Base-by-base conservation (phyloP, 148 eudicot species). In the Camellia japonica region DNA sequence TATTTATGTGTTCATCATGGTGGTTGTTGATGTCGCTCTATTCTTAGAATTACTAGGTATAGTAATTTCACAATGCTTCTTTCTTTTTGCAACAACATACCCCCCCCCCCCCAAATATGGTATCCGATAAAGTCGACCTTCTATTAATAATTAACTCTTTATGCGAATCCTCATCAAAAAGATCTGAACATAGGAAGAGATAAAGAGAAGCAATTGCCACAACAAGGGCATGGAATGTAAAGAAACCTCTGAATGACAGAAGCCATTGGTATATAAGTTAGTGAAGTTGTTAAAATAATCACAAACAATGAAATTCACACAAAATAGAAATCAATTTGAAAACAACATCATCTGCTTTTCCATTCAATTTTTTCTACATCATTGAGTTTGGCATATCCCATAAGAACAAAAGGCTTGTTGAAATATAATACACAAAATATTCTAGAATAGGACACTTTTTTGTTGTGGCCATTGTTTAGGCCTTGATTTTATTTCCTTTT, bases 191-290 rank as follows among this genome's bases (percentile, higher is more conserved):
- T 41, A 82, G 77, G 46, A 89, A 76, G 52, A 89, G 79, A 81
- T 87, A 87, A 61, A 89, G 73, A 76, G 92, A 89, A 80, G 84
- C 85, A 82, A 80, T 76, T 8, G 90, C 84, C 68, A 72, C 92
- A 52, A 89, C 55, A 38, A 87, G 74, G 11, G 90, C 88, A 74
- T 89, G 92, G 84, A 89, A 80, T 66, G 92, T 89, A 61, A 90
- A 89, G 79, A 87, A 82, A 19, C 90, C 90, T 79, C 92, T 89
- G 92, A 44, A 76, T 51, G 52, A 67, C 13, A 75, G 18, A 23
- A 63, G 10, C 47, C 43, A 47, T 23, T 7, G 13, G 42, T 16
- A 64, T 52, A 61, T 82, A 52, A 75, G 58, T 16, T 55, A 56
- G 18, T 56, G 52, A 66, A 43, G 77, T 73, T 9, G 71, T 5